Base-by-base conservation (phyloP, 495 filamentous ascomycete genomes). In the Amphirosellinia nigrospora region DNA sequence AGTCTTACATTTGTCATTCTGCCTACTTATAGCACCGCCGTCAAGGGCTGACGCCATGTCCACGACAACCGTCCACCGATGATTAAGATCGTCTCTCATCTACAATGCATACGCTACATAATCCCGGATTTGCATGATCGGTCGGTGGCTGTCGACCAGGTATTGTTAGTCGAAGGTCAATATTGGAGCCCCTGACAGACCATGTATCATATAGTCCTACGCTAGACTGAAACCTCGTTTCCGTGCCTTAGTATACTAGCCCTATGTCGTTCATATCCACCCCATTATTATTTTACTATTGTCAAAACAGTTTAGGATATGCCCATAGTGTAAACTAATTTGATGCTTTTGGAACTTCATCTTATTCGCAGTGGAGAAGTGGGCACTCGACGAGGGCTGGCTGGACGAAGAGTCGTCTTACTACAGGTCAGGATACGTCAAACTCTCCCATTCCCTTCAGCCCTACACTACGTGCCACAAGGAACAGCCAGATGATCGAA, bases 171-270 rank as follows among this genome's bases (percentile, higher is more conserved):
- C 36, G 1, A 39, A 21, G 7, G 41, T 46, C 39, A n/a, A 36
- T 26, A 28, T 28, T 45, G 15, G 46, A 62, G 7, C 39, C 36
- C 21, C n/a, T 4, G 16, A 36, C 19, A 16, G 16, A 30, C 16
- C 5, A 3, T n/a, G 16, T 21, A 46, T 19, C 23, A 13, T 39
- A 53, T 26, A 53, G 63, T 65, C 63, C 63, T 65, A 65, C 63
- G 46, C 63, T 65, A 65, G 46, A 53, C 45, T 16, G 41, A n/a
- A 36, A 21, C 8, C 26, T 36, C 52, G 30, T 10, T 58, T 58
- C 30, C 32, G 16, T n/a, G 21, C 23, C 50, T 21, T 58, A 8
- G 55, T 32, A 6, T 36, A 58, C 3, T 10, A 58, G 16, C 32
- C n/a, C 19, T 32, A 28, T 10, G 30, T 36, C n/a, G 55, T 58